Percentiles rank a stretch among this genome's conserved stretches.
Conservation (phyloP, 169 alveolate genomes). For the Plasmodium inui region DNA sequence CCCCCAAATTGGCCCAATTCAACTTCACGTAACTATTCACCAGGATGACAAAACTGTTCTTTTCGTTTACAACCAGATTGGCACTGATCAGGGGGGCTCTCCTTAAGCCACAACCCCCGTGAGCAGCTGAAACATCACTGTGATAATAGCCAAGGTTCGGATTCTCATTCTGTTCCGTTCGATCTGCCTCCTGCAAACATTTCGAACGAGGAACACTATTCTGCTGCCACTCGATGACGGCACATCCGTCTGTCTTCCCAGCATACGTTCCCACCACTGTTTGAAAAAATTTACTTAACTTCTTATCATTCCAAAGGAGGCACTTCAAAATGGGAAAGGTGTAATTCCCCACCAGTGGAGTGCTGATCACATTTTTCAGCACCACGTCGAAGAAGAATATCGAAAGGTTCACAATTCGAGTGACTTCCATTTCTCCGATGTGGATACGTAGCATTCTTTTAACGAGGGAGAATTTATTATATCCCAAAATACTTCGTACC, state of each 20-base stretch:
- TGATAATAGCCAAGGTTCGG: neutral
- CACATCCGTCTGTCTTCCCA: neutral
- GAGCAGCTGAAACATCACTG: neutral
- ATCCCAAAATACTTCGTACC: neutral
- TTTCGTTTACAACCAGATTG: neutral
- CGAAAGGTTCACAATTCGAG: neutral
- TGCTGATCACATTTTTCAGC: neutral
- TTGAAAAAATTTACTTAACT: constrained; percentile 14
- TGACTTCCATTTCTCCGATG: neutral
- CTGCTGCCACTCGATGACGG: neutral
- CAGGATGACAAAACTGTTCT: neutral
- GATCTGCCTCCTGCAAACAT: neutral
- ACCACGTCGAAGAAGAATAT: neutral
- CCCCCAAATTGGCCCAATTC: neutral
- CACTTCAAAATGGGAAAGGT: neutral
- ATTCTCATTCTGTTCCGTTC: neutral
- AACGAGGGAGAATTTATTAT: constrained; percentile 10
- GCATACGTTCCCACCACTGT: neutral
- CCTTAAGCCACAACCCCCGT: neutral
- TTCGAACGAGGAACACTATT: neutral
- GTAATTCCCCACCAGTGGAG: neutral
- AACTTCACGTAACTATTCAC: constrained; percentile 21
- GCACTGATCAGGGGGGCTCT: neutral
- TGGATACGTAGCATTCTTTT: constrained; percentile 5
- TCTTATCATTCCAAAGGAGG: constrained; percentile 24